Evolutionary conservation across 1,139 yeast genomes (phyloP).

Genomic region (Saccharomyces hybrid): DNA sequence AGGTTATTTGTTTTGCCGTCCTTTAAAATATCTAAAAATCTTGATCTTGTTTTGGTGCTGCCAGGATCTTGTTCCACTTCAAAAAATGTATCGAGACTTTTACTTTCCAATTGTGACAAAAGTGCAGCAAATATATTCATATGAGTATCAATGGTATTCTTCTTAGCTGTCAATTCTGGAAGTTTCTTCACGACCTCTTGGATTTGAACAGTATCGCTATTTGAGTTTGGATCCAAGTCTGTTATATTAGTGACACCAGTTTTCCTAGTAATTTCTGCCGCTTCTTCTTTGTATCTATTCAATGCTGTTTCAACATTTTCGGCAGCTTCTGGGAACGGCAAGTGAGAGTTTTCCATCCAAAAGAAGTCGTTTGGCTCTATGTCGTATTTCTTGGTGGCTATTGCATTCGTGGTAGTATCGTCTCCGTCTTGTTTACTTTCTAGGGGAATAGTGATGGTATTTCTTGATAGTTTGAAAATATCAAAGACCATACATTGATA

Average conservation of each 20-base stretch:
- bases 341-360: conserved; percentile 75
- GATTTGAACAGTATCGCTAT: conserved; percentile 47
- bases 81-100: conserved; percentile 80
- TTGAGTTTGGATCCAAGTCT: conserved; percentile 62
- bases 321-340: conserved; percentile 97
- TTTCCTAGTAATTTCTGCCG: conserved; percentile 71
- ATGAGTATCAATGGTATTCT: conserved; percentile 87
- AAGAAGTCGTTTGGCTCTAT: conserved; percentile 89
- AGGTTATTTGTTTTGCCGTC: conserved; percentile 42
- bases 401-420: conserved; percentile 27
- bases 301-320: conserved; percentile 87
- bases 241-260: conserved; percentile 64
- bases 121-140: conserved; percentile 89
- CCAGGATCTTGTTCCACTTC: conserved; percentile 80
- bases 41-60: conserved; percentile 53
- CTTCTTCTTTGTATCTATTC: conserved; percentile 74
- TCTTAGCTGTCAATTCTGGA: conserved; percentile 86
- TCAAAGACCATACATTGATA: conserved; percentile 95
- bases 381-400: conserved; percentile 42
- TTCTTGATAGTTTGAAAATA: conserved; percentile 73
- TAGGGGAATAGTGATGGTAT: conserved; percentile 55
- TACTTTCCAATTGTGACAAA: conserved; percentile 73
- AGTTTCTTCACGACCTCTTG: conserved; percentile 86
- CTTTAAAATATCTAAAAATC: conserved; percentile 51
- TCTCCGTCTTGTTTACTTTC: conserved; percentile 33